Conservation (phyloP, 345 rosid genomes). For the Toxicodendron radicans region DNA sequence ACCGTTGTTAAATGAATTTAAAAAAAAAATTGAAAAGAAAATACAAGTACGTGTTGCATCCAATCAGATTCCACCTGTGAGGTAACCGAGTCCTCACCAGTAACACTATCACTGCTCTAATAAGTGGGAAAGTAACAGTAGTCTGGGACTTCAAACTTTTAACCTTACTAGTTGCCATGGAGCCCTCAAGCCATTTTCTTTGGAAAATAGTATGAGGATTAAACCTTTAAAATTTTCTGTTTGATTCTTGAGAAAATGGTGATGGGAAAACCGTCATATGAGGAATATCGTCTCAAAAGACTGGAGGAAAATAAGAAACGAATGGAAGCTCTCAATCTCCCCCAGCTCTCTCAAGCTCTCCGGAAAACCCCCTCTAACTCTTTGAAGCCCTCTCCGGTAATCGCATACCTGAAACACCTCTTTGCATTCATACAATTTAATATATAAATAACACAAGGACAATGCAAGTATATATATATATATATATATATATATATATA, state of each 20-base stretch:
- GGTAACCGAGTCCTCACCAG: neutral
- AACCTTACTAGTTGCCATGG: neutral
- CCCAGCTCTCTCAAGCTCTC: conserved; percentile 54
- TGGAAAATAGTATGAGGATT: no score
- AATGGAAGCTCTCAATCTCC: conserved; percentile 83
- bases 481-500: neutral
- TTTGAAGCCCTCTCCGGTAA: conserved; percentile 48
- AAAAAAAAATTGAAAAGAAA: neutral
- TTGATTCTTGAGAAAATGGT: conserved; percentile 35
- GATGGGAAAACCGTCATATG: conserved; percentile 41
- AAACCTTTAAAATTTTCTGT: neutral
- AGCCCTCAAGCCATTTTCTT: no score
- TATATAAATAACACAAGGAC: no score
- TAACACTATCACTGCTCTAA: neutral
- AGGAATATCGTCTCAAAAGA: conserved; percentile 56
- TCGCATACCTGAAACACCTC: neutral
- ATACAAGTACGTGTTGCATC: neutral
- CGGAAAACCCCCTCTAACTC: conserved; percentile 24
- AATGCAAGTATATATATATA: no score
- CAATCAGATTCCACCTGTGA: neutral
- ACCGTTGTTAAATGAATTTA: neutral
- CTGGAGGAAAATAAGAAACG: conserved; percentile 81
- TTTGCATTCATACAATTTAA: neutral
- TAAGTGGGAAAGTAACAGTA: conserved; percentile 32
- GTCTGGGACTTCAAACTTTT: neutral